Percentiles rank a stretch among this genome's conserved stretches.
phyloP scores from a whole-genome alignment of 768 basidiomycete genomes.

The Tylopilus intermedius region DNA sequence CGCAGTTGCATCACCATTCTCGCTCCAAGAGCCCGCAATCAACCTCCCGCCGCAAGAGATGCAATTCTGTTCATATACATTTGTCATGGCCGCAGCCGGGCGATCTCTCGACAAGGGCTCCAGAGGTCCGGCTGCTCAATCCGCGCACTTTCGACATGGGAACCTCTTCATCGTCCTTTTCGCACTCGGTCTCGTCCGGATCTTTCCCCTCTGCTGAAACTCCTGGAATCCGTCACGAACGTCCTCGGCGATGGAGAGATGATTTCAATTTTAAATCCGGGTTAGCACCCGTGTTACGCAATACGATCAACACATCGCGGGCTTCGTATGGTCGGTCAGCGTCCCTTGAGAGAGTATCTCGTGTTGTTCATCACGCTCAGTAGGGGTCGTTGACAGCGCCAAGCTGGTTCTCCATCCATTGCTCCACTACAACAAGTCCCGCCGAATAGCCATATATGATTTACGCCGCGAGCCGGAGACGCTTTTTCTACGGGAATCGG shows the following conservation, averaged over 20 bases:
- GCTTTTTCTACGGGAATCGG: slow-evolving; percentile 43
- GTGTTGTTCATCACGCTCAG: background rate
- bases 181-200: slow-evolving; percentile 12
- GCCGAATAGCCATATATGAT: slow-evolving; percentile 45
- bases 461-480: slow-evolving; percentile 39
- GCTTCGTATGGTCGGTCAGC: slow-evolving; percentile 17
- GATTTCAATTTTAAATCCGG: slow-evolving; percentile 4
- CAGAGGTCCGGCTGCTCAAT: slow-evolving; percentile 13
- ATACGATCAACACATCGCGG: slow-evolving; percentile 11
- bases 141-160: slow-evolving; percentile 18
- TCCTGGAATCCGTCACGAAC: slow-evolving; percentile 16
- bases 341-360: background rate
- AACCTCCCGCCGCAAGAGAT: background rate
- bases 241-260: slow-evolving; percentile 26
- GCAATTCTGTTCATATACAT: slow-evolving; percentile 2
- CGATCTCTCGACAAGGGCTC: slow-evolving; percentile 23
- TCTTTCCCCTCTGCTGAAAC: slow-evolving; percentile 5
- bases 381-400: slow-evolving; percentile 25
- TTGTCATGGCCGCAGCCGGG: slow-evolving; percentile 17
- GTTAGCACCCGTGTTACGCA: background rate
- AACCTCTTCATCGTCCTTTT: slow-evolving; percentile 25
- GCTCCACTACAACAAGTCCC: slow-evolving; percentile 21
- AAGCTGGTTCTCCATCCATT: slow-evolving; percentile 22
- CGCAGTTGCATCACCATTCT: slow-evolving; percentile 4
- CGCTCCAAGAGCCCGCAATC: slow-evolving; percentile 2